phyloP scores from a whole-genome alignment of 768 basidiomycete genomes.

The Stropharia rugosoannulata region DNA sequence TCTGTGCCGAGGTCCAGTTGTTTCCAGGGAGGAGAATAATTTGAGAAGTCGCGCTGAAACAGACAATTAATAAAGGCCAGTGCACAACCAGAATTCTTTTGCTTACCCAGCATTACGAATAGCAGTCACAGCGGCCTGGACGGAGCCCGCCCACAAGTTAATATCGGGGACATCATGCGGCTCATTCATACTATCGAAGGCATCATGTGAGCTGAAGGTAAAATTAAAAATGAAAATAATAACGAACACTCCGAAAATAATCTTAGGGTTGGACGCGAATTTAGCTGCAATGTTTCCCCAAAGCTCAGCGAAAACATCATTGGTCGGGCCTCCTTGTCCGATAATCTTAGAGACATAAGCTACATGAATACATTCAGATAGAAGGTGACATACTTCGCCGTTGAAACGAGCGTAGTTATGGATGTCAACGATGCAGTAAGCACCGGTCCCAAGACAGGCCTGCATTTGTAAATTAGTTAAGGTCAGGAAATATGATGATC shows the following conservation, averaged over 20 bases:
- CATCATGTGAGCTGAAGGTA: background rate
- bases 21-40: slow-evolving; percentile 60
- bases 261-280: slow-evolving; percentile 38
- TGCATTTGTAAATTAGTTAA: background rate
- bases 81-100: background rate
- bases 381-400: slow-evolving; percentile 27
- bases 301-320: slow-evolving; percentile 50
- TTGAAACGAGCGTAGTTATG: slow-evolving; percentile 67
- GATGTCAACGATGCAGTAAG: slow-evolving; percentile 54
- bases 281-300: slow-evolving; percentile 54
- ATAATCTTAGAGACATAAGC: slow-evolving; percentile 37
- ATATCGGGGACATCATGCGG: slow-evolving; percentile 58
- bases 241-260: slow-evolving; percentile 51
- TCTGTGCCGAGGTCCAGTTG: slow-evolving; percentile 52
- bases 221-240: background rate
- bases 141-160: slow-evolving; percentile 44
- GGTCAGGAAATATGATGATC: background rate
- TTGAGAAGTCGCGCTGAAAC: slow-evolving; percentile 48
- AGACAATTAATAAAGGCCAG: background rate
- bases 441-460: slow-evolving; percentile 46
- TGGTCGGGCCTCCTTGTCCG: slow-evolving; percentile 61
- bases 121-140: slow-evolving; percentile 65
- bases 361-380: background rate
- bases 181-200: slow-evolving; percentile 52
- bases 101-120: slow-evolving; percentile 53